Evolutionary conservation across 2,329 filamentous ascomycete species (phyloP), one percentile per base, ranked within the genome.

Genomic region (Colletotrichum agaves): DNA sequence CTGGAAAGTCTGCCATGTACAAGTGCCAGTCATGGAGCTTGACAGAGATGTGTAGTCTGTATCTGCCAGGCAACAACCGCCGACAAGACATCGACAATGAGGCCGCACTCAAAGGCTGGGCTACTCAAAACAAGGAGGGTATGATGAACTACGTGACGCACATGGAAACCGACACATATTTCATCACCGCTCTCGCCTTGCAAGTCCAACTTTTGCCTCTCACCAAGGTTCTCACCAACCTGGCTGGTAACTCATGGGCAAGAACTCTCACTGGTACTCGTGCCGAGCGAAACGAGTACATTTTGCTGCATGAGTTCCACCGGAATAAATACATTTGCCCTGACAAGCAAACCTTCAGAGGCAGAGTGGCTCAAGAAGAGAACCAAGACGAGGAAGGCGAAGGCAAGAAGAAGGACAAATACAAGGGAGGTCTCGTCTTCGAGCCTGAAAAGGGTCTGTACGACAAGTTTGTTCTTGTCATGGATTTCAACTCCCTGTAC

Each of bases 401-500:
- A 70, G 88, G 87, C 67, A 99, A 98, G 82, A 99, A 98, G 85
- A 99, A 98, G 79, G 97, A 99, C 82, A 99, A 98, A 80, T 99
- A 92, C 84, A 98, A 99, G 83, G 96, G 96, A 77, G 96, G 97
- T 85, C 89, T 99, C 35, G 96, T 99, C 64, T 98, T 99, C 74
- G 96, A 99, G 78, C 96, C 96, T 4, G 94, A 98, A 78, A 98
- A 95, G 79, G 96, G 97, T 17, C 87, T 99, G 4, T 99, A 99
- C 76, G 96, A 99, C 85, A 97, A 97, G 81, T 98, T 97, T 78
- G 92, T 99, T 61, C 87, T 99, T 63, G 97, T 99, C 79, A 99
- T 99, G 97, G 96, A 99, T 84, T 99, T 99, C 85, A 99, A 99
- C 86, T 98, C 94, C 74, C 85, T 99, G 70, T 99, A 99, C 75